Evolutionary conservation across 2,329 filamentous ascomycete species (phyloP).

Genomic region (Aureobasidium sp.): DNA sequence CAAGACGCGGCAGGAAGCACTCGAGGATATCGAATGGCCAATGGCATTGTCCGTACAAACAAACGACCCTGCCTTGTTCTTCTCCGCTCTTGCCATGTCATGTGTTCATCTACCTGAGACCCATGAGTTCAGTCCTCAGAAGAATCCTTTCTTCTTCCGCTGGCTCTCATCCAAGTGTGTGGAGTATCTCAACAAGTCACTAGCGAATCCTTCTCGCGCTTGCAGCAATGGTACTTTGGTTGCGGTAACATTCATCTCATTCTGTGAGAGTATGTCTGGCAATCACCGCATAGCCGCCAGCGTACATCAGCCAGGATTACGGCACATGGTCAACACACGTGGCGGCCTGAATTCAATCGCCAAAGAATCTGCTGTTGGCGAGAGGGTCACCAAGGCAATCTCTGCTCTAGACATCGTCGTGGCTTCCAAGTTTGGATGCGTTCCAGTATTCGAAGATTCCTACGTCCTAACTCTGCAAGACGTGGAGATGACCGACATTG

Average conservation of each 20-base stretch:
- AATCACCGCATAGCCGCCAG: slow-evolving; percentile 1
- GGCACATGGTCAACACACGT: slow-evolving; percentile 11
- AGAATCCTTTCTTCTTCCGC: slow-evolving; percentile 16
- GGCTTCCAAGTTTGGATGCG: slow-evolving; percentile 13
- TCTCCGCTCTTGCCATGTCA: slow-evolving; percentile 7
- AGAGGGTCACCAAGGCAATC: background rate
- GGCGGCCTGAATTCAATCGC: slow-evolving; percentile 5
- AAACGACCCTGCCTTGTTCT: slow-evolving; percentile 14
- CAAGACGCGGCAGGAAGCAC: slow-evolving; percentile 18
- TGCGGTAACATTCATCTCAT: slow-evolving; percentile 15
- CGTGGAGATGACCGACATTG: slow-evolving; percentile 12
- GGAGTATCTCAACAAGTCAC: slow-evolving; percentile 10
- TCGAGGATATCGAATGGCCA: slow-evolving; percentile 16
- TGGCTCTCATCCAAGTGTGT: slow-evolving; percentile 18
- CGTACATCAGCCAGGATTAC: slow-evolving; percentile 9
- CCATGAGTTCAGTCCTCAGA: slow-evolving; percentile 12
- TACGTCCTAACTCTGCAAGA: background rate
- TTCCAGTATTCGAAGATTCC: slow-evolving; percentile 10
- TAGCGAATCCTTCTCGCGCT: background rate
- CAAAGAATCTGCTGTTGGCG: background rate
- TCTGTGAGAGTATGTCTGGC: slow-evolving; percentile 9
- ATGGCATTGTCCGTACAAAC: slow-evolving; percentile 18
- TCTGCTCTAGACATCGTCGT: slow-evolving; percentile 13
- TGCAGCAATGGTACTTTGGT: slow-evolving; percentile 9
- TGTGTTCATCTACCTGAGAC: slow-evolving; percentile 10